Evolutionary conservation across 106 monocot species (phyloP), one percentile per base, ranked within the genome.

Genomic region (Iris macrosiphon): DNA sequence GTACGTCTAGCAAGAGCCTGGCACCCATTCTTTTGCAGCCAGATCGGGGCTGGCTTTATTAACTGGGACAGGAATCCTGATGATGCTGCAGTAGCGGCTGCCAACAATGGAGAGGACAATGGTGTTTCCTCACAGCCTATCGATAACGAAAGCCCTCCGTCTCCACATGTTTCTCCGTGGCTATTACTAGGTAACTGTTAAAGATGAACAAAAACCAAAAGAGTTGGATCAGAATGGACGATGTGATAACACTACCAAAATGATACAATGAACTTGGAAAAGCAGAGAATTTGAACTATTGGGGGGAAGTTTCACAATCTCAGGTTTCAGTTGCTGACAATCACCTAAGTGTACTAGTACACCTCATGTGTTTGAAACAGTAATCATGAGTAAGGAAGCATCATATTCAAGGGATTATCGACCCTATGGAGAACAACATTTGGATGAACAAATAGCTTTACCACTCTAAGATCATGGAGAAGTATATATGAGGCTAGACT

Each of bases 21-120:
- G 58, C 59, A 34, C 60, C 64, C 70, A 31, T 69, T 65, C 27
- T 56, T 70, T 43, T 70, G 57, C 69, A 77, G 60, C 77, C 70
- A 66, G 60, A 41, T 54, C 21, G 59, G 65, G 21, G 65, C 25
- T 7, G 59, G 46, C 31, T 61, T 79, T 43, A 42, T 51, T 51
- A 52, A 24, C 46, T 84, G 63, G 6, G 65, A 63, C 41, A 71
- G 53, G 78, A 84, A 84, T 78, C 83, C 78, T 75, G 78, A 84
- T 78, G 83, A 78, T 84, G 83, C 78, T 78, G 83, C 83, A 63
- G 63, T 48, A 2, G 35, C 34, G 54, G 64, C 29, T 20, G 15
- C 57, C n/a, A 58, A 19, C 39, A 40, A n/a, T 40, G 11, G 25
- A 0, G 57, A 40, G 14, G 57, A 41, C 1, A 40, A 7, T 1